phyloP scores from a whole-genome alignment of 192 early-diverging fungal genomes.

The Mortierella hygrophila region DNA sequence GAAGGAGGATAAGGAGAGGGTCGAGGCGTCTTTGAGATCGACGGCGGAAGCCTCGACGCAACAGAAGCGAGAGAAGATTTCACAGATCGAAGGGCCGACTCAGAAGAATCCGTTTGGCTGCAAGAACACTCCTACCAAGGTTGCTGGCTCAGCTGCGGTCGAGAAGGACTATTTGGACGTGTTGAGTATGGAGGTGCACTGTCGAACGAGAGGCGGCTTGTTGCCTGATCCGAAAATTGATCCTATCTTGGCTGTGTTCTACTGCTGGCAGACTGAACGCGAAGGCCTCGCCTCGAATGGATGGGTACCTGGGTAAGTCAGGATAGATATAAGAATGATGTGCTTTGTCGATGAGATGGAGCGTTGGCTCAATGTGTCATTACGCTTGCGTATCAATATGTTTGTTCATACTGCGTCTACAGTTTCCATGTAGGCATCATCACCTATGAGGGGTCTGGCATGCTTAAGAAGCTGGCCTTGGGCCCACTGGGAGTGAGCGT shows the following conservation, averaged over 20 bases:
- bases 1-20: constrained; percentile 48
- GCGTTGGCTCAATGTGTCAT: background rate
- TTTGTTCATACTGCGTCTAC: background rate
- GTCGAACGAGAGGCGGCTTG: constrained; percentile 60
- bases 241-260: constrained; percentile 72
- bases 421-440: constrained; percentile 71
- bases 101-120: constrained; percentile 72
- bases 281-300: constrained; percentile 59
- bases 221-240: constrained; percentile 80
- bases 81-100: constrained; percentile 74
- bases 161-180: constrained; percentile 64
- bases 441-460: constrained; percentile 41
- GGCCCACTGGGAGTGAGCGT: constrained; percentile 53
- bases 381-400: background rate
- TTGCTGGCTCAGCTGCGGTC: constrained; percentile 53
- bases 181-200: constrained; percentile 78
- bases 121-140: constrained; percentile 70
- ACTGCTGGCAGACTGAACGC: constrained; percentile 72
- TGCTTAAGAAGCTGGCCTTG: constrained; percentile 45
- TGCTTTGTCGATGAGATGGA: background rate
- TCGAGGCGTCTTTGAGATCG: constrained; percentile 18
- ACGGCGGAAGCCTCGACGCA: constrained; percentile 31
- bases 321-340: background rate
- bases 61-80: constrained; percentile 20
- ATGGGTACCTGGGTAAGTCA: constrained; percentile 58